Percentiles rank a stretch among this genome's conserved stretches.
Evolutionary conservation across 78 protist genomes (phyloP).

Genomic region (Dictyostelium capitatum): DNA sequence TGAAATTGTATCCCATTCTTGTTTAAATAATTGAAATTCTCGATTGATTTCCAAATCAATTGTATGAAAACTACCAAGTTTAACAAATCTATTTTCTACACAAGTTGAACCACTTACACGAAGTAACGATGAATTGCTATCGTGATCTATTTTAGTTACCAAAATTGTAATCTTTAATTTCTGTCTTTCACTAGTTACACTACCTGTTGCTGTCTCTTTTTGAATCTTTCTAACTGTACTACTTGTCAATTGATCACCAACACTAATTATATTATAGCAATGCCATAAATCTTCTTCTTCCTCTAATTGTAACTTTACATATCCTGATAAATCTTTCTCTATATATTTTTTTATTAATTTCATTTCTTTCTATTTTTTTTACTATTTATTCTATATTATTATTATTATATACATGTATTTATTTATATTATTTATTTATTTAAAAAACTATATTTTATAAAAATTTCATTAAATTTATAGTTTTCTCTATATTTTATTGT

Average conservation of each 20-base stretch:
- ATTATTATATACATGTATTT: not conserved
- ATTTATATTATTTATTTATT: not conserved
- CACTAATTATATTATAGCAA: constrained; percentile 80
- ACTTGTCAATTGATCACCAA: constrained; percentile 76
- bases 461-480: not conserved
- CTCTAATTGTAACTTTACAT: constrained; percentile 53
- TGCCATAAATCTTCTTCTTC: constrained; percentile 92
- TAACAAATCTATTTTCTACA: constrained; percentile 86
- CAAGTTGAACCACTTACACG: constrained; percentile 85
- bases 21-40: constrained; percentile 82
- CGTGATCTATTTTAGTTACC: constrained; percentile 87
- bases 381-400: not conserved
- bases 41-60: constrained; percentile 87
- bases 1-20: constrained; percentile 90
- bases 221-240: constrained; percentile 89
- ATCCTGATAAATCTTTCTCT: constrained; percentile 63
- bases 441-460: not conserved
- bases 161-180: constrained; percentile 73
- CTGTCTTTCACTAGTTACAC: constrained; percentile 73
- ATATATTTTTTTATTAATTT: constrained; percentile 71
- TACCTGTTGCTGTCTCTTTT: constrained; percentile 89
- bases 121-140: constrained; percentile 76
- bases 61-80: constrained; percentile 93
- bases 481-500: not conserved
- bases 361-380: constrained; percentile 9